Percentiles rank a stretch among this genome's conserved stretches.
Evolutionary conservation across 2,329 filamentous ascomycete genomes (phyloP).

Genomic region (Ophiostoma quercus): DNA sequence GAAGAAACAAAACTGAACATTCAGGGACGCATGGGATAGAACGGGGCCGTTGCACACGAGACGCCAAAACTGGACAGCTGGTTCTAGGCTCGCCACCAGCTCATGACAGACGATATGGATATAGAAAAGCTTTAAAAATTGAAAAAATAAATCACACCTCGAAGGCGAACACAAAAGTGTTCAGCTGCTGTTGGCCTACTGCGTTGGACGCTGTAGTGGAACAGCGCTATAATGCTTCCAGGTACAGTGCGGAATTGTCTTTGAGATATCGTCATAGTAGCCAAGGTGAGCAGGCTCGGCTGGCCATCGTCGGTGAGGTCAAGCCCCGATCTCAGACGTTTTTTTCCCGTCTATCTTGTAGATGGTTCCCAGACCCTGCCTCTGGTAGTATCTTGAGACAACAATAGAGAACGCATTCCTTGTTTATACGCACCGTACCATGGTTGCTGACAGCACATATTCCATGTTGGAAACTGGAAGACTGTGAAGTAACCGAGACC

Average conservation of each 20-base stretch:
- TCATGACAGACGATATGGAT: not conserved
- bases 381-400: not conserved
- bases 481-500: no score
- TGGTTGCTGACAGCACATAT: no score
- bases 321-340: not conserved
- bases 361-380: not conserved
- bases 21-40: not conserved
- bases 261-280: not conserved
- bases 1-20: not conserved
- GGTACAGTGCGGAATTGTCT: not conserved
- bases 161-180: not conserved
- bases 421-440: not conserved
- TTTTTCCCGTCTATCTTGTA: not conserved
- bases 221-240: not conserved
- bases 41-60: not conserved
- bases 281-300: not conserved
- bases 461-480: no score
- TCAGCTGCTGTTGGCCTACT: not conserved
- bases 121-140: not conserved
- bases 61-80: not conserved
- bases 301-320: not conserved
- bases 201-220: not conserved
- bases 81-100: not conserved
- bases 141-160: not conserved
- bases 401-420: not conserved